These are phyloP conservation scores for Amanita polypyramis DNA, from an alignment of 768 basidiomycete genomes.

Conservation along the genomic window DNA sequence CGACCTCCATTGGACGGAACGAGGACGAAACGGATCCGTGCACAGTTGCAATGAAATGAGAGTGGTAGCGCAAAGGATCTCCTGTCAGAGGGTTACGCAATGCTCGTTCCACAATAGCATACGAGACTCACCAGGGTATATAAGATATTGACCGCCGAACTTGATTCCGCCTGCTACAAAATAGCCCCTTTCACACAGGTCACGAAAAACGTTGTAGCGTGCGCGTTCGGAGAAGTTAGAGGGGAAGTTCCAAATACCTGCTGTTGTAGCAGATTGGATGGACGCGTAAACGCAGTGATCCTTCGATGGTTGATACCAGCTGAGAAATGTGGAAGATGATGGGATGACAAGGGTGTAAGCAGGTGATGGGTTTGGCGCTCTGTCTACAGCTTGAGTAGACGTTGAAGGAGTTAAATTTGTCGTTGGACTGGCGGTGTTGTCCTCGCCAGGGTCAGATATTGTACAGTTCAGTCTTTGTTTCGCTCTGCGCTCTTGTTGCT, in stretches of 20 bases:
- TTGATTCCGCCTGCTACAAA: slow-evolving; percentile 86
- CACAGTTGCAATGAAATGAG: slow-evolving; percentile 87
- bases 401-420: background rate
- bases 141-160: slow-evolving; percentile 93
- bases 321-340: slow-evolving; percentile 45
- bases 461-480: background rate
- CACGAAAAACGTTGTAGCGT: slow-evolving; percentile 68
- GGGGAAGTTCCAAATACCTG: slow-evolving; percentile 74
- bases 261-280: slow-evolving; percentile 48
- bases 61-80: slow-evolving; percentile 92
- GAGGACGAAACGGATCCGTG: slow-evolving; percentile 47
- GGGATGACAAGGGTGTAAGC: slow-evolving; percentile 57
- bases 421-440: background rate
- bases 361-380: slow-evolving; percentile 1
- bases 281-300: slow-evolving; percentile 35
- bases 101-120: background rate
- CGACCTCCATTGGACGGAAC: slow-evolving; percentile 85
- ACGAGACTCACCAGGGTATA: slow-evolving; percentile 75
- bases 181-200: slow-evolving; percentile 74
- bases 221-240: slow-evolving; percentile 55
- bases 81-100: slow-evolving; percentile 32
- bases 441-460: background rate
- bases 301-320: slow-evolving; percentile 51
- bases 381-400: background rate
- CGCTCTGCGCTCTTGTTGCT: slow-evolving; percentile 50